Percentiles rank a stretch among this genome's conserved stretches.
These are phyloP conservation scores for Fusarium irregulare DNA, from an alignment of 2,329 filamentous ascomycete genomes.

Conservation along the genomic window DNA sequence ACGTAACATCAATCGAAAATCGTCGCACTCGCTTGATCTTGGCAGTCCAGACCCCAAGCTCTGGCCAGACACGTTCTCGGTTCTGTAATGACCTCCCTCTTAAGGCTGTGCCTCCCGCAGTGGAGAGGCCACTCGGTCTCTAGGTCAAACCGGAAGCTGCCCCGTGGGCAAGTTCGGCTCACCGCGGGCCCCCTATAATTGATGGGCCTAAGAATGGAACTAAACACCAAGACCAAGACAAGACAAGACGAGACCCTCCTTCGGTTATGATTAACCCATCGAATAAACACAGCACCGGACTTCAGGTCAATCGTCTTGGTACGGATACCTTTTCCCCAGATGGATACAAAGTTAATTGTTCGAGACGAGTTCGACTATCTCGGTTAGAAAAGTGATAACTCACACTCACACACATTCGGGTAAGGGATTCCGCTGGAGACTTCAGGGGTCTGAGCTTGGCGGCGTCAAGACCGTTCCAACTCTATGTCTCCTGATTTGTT, in stretches of 20 bases:
- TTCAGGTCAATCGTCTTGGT: background rate
- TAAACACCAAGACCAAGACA: background rate
- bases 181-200: background rate
- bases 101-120: constrained; percentile 26
- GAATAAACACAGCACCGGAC: background rate
- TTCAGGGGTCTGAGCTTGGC: background rate
- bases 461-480: background rate
- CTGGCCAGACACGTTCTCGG: background rate
- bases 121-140: background rate
- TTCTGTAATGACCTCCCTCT: constrained; percentile 17
- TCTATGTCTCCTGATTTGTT: background rate
- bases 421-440: background rate
- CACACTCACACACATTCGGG: background rate
- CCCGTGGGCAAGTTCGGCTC: background rate
- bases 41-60: constrained; percentile 1
- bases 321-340: constrained; percentile 3
- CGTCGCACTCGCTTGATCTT: background rate
- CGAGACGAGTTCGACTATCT: constrained; percentile 3
- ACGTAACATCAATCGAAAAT: constrained; percentile 14
- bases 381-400: constrained; percentile 10
- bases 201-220: background rate
- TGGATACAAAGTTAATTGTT: background rate
- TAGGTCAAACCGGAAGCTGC: constrained; percentile 12
- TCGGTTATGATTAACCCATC: background rate
- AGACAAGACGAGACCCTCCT: background rate